Percentiles rank a stretch among this genome's conserved stretches.
phyloP scores from a whole-genome alignment of 768 basidiomycete species.

The Podaxis rugospora region DNA sequence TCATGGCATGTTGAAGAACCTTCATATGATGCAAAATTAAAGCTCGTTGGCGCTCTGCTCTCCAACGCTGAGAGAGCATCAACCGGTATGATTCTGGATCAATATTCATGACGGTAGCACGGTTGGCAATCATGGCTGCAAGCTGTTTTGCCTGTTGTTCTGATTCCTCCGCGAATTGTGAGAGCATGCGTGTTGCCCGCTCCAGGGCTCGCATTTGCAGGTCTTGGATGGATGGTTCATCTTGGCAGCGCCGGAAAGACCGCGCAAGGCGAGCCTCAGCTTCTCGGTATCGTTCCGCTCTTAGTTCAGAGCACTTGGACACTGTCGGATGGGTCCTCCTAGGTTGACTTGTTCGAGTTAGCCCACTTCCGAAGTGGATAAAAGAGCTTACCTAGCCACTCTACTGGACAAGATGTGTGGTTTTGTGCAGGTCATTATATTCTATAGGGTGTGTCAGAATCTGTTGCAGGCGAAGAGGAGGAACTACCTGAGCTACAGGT shows the following conservation, averaged over 20 bases:
- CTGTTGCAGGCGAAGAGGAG: neutral
- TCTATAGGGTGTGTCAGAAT: neutral
- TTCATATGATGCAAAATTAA: conserved; percentile 6
- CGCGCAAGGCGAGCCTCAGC: conserved; percentile 4
- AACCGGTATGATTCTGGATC: conserved; percentile 3
- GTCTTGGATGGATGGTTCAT: conserved; percentile 3
- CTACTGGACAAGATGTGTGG: neutral
- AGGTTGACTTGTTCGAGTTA: neutral
- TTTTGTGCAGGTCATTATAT: neutral
- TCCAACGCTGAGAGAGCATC: conserved; percentile 8
- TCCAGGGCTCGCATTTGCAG: conserved; percentile 3
- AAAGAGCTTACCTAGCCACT: neutral
- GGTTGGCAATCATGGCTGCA: neutral
- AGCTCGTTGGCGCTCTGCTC: neutral
- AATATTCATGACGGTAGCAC: neutral
- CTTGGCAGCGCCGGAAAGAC: neutral
- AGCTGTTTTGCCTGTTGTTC: neutral
- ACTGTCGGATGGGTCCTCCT: neutral
- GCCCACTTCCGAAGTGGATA: neutral
- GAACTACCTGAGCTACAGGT: neutral
- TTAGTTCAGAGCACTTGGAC: neutral
- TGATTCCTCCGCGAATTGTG: conserved; percentile 6
- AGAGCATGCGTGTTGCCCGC: neutral
- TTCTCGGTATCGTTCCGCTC: conserved; percentile 6
- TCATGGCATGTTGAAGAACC: neutral